Percentiles rank a stretch among this genome's conserved stretches.
Evolutionary conservation across 805 yeast species (phyloP).

Genomic region (Middelhovenomyces tepae): DNA sequence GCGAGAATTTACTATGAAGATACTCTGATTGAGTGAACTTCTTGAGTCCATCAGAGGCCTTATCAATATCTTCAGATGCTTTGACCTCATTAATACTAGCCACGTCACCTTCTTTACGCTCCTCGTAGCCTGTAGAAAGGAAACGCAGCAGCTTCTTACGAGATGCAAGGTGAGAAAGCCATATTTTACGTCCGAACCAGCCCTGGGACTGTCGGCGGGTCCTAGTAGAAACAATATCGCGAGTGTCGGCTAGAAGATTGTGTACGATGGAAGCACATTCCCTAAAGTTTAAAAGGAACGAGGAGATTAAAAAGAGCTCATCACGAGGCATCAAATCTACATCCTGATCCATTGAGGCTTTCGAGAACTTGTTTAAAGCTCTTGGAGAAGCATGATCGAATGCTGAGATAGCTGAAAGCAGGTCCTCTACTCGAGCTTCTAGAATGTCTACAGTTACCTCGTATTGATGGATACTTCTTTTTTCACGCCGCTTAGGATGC

Average conservation of each 20-base stretch:
- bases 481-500: too few species aligned
- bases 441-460: conserved; percentile 21
- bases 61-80: not conserved
- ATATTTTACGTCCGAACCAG: conserved; percentile 31
- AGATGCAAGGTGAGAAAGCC: conserved; percentile 36
- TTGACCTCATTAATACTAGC: conserved; percentile 5
- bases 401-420: conserved; percentile 27
- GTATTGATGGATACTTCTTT: conserved; percentile 3
- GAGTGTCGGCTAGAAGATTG: conserved; percentile 26
- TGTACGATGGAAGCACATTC: conserved; percentile 30
- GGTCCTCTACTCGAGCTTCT: conserved; percentile 17
- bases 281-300: conserved; percentile 41
- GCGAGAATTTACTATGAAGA: not conserved
- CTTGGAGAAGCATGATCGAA: conserved; percentile 30
- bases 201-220: conserved; percentile 28
- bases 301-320: conserved; percentile 41
- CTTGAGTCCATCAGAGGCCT: conserved; percentile 3
- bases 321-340: conserved; percentile 37
- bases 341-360: conserved; percentile 14
- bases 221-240: conserved; percentile 26
- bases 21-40: not conserved
- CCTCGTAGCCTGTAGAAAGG: conserved; percentile 20
- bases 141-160: conserved; percentile 30
- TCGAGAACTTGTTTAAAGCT: conserved; percentile 25
- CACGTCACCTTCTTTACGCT: conserved; percentile 12